Evolutionary conservation across 805 yeast species (phyloP).

Genomic region (Candida quercuum): DNA sequence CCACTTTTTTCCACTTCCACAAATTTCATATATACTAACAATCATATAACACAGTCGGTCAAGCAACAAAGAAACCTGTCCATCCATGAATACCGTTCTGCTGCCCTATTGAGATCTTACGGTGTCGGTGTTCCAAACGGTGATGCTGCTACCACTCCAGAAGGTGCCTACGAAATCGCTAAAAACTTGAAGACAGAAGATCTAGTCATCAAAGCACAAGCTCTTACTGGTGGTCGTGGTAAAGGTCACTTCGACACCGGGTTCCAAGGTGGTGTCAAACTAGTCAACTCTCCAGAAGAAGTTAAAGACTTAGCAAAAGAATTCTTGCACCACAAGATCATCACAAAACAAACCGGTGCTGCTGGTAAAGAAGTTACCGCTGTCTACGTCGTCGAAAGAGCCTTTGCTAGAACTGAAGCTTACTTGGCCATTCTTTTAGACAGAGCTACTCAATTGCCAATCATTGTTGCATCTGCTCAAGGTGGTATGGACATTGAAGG

Average conservation of each 20-base stretch:
- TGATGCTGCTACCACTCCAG: conserved; percentile 82
- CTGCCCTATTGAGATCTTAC: conserved; percentile 71
- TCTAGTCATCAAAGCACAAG: conserved; percentile 96
- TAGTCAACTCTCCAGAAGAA: conserved; percentile 79
- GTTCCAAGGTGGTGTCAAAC: conserved; percentile 92
- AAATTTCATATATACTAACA: conserved; percentile 1
- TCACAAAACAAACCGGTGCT: conserved; percentile 97
- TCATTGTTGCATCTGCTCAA: conserved; percentile 93
- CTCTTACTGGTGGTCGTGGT: conserved; percentile 99
- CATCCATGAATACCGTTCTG: conserved; percentile 94
- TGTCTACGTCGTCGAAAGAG: conserved; percentile 92
- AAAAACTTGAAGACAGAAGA: conserved; percentile 69
- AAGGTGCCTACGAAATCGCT: conserved; percentile 83
- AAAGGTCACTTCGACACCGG: conserved; percentile 97
- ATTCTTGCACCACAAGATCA: conserved; percentile 88
- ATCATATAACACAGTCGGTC: conserved; percentile 9
- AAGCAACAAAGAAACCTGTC: conserved; percentile 65
- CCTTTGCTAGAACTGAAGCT: conserved; percentile 90
- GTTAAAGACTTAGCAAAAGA: conserved; percentile 80
- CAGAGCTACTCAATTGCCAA: conserved; percentile 83
- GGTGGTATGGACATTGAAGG: conserved; percentile 99
- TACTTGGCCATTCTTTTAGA: conserved; percentile 93
- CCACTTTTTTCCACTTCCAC: neutral
- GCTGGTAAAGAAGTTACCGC: conserved; percentile 97
- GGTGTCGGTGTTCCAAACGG: conserved; percentile 92